Percentiles rank a stretch among this genome's conserved stretches.
Conservation (phyloP, 768 basidiomycete genomes). For the Pluteus cervinus region DNA sequence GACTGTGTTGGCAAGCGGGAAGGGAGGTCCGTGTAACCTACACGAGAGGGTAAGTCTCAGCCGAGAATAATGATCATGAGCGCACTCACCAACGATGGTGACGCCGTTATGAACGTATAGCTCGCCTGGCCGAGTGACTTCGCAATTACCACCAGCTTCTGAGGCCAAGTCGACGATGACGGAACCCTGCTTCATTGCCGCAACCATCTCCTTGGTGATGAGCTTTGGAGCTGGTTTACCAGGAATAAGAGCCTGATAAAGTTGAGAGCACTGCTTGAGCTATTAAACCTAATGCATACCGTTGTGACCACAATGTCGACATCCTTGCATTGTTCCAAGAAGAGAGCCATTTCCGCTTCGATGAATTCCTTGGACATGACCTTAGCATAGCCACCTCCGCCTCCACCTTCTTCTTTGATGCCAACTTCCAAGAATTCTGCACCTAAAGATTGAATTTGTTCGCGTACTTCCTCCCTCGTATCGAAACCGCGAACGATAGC, state of each 20-base stretch:
- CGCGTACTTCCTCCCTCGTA: slow-evolving; percentile 76
- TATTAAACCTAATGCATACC: slow-evolving; percentile 21
- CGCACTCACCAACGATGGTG: slow-evolving; percentile 64
- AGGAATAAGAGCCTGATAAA: slow-evolving; percentile 67
- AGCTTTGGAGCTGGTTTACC: slow-evolving; percentile 83
- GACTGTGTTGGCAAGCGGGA: slow-evolving; percentile 89
- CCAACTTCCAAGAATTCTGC: slow-evolving; percentile 86
- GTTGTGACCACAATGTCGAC: slow-evolving; percentile 89
- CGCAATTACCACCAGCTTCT: slow-evolving; percentile 88
- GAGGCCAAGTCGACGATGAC: slow-evolving; percentile 84
- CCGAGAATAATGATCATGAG: slow-evolving; percentile 2
- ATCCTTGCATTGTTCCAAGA: slow-evolving; percentile 83
- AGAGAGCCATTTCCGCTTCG: slow-evolving; percentile 83
- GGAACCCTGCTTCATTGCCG: slow-evolving; percentile 90
- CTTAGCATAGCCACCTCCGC: slow-evolving; percentile 83
- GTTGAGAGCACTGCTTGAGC: neutral
- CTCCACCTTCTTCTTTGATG: slow-evolving; percentile 77
- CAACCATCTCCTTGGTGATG: slow-evolving; percentile 80
- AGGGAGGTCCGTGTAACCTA: slow-evolving; percentile 80
- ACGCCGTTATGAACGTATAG: slow-evolving; percentile 65
- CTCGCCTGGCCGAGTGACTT: slow-evolving; percentile 74
- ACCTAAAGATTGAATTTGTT: slow-evolving; percentile 86
- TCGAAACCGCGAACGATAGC: slow-evolving; percentile 89
- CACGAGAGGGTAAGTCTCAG: neutral
- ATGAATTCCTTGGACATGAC: slow-evolving; percentile 89